Base-by-base conservation (phyloP, 2,329 filamentous ascomycete species). In the Leptosphaerulina australis region DNA sequence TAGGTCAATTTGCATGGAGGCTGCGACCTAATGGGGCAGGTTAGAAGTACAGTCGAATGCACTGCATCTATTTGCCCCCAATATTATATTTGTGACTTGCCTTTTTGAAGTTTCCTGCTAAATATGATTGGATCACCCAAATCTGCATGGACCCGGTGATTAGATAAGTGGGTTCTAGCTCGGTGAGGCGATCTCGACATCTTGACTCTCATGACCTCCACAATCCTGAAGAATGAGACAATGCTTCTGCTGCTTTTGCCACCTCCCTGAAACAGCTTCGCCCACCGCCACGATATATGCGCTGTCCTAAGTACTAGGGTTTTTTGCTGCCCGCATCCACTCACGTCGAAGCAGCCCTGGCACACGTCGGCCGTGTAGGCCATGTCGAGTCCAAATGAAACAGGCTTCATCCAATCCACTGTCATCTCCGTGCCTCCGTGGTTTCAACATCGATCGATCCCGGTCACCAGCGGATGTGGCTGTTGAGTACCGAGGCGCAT, bases 381-480 rank as follows among this genome's bases (percentile, higher is more conserved):
- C 48, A 41, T 45, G 40, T 30, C 40, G 29, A 39, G 25, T 26
- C 36, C 8, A 40, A 41, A 37, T 51, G 41, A 51, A 44, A 50
- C 35, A 30, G 18, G 41, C 41, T 41, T 35, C 21, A 11, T 25
- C 40, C 43, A 56, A 52, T 44, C 34, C 41, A 43, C 37, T 41
- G 25, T 36, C 36, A 46, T 43, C 35, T 35, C 35, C 47, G 35
- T 29, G 8, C 25, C 18, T 43, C 18, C 38, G 11, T 12, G 20
- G 26, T 26, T 50, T 30, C 12, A 40, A 20, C 24, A 25, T 25
- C 33, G 48, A 40, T 51, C 25, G 24, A 48, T 33, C 44, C 45
- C 51, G 17, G 48, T 40, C 38, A 36, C 22, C 39, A 58, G 57
- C 58, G 59, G 62, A 22, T 62, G 58, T 63, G 58, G 58, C 63